phyloP scores from a whole-genome alignment of 2,329 filamentous ascomycete species.

The Blumeria hordei region DNA sequence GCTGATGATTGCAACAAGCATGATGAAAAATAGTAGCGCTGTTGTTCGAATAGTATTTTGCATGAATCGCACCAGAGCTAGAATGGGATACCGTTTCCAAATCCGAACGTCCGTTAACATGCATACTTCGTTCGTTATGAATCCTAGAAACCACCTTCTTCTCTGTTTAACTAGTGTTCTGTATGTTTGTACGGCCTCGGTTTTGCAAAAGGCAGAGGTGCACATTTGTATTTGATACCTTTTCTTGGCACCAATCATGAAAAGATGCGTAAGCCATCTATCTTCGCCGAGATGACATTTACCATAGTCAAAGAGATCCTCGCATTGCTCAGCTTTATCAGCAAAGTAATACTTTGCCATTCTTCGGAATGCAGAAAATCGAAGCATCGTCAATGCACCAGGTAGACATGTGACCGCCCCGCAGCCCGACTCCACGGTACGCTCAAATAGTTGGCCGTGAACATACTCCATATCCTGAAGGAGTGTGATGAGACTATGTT shows the following conservation, averaged over 20 bases:
- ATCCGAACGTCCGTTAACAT: constrained; percentile 89
- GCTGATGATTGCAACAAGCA: constrained; percentile 65
- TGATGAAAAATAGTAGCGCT: constrained; percentile 79
- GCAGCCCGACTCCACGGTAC: constrained; percentile 83
- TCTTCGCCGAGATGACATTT: constrained; percentile 93
- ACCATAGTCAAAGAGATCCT: constrained; percentile 88
- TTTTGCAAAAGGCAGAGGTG: constrained; percentile 94
- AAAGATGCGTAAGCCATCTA: constrained; percentile 87
- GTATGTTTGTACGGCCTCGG: constrained; percentile 82
- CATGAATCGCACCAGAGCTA: constrained; percentile 73
- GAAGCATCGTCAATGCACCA: constrained; percentile 81
- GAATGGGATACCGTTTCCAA: constrained; percentile 73
- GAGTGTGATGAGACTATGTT: constrained; percentile 70
- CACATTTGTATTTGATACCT: constrained; percentile 95
- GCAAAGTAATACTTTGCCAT: constrained; percentile 99
- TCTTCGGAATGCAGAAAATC: constrained; percentile 83
- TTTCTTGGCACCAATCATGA: constrained; percentile 92
- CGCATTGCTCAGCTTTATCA: constrained; percentile 84
- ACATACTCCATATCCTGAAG: constrained; percentile 97
- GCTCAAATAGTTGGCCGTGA: constrained; percentile 86
- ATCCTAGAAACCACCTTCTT: constrained; percentile 86
- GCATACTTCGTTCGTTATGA: constrained; percentile 93
- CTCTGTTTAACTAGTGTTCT: constrained; percentile 75
- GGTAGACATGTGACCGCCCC: constrained; percentile 87
- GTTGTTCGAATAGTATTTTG: constrained; percentile 94